Evolutionary conservation across 345 rosid genomes (phyloP), one percentile per base, ranked within the genome.

Genomic region (Excoecaria cochinchinensis): DNA sequence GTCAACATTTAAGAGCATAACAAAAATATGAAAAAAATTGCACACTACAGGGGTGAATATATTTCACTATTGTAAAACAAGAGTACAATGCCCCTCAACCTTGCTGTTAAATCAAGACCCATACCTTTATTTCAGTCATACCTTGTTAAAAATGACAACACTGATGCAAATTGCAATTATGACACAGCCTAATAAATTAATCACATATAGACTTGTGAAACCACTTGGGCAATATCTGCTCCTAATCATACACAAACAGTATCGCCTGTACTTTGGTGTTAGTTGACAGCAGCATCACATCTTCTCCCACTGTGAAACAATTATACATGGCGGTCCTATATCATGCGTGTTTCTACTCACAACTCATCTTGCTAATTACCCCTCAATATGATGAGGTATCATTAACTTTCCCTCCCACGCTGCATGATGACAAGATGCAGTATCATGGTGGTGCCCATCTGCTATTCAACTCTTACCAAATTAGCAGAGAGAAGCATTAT

Each of bases 281-380:
- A 78, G 79, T 70, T 62, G 79, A 74, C 72, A 62, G 75, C 72
- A 77, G 73, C 40, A 56, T 60, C 66, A 72, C 69, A 57, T 56
- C 77, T 80, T 76, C 80, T 22, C 52, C 51, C 66, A 71, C 53
- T 72, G 59, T 50, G 16, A 58, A 56, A 47, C 21, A 68, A 74
- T 64, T 51, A 67, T 56, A 60, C 71, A 39, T 14, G 61, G 42
- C 57, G 46, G 67, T 75, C 76, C 67, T 71, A 69, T 72, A 55
- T 66, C 71, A 77, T 25, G 75, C 71, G 67, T 24, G 68, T 73
- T 79, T 69, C 46, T 65, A 62, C 53, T 70, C 73, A 78, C 81
- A 71, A 79, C 77, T 73, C 82, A 71, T 48, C 64, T 68, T 55
- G 70, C 69, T 61, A 78, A 24, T 48, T 74, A 63, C 19, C 24